Conservation (phyloP, 2,329 filamentous ascomycete genomes). For the Bipolaris bicolor region DNA sequence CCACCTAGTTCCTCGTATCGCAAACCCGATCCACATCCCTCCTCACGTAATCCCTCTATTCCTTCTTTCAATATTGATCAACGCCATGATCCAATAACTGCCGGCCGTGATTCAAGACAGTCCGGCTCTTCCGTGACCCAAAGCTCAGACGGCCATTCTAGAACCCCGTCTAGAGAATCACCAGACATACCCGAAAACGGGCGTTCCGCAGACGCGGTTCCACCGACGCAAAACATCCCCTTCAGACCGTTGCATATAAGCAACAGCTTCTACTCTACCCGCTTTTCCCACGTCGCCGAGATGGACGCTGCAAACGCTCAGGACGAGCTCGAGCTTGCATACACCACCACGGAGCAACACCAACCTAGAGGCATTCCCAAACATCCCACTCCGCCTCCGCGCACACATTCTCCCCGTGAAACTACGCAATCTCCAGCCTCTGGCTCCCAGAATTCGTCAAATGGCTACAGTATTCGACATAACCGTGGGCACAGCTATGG, state of each 20-base stretch:
- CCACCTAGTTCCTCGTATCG: slow-evolving; percentile 31
- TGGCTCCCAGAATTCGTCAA: slow-evolving; percentile 43
- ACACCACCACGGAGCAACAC: slow-evolving; percentile 30
- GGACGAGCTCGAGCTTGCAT: slow-evolving; percentile 33
- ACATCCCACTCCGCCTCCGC: slow-evolving; percentile 34
- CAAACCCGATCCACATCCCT: slow-evolving; percentile 28
- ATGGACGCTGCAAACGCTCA: slow-evolving; percentile 36
- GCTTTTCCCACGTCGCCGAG: slow-evolving; percentile 43
- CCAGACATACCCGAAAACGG: slow-evolving; percentile 32
- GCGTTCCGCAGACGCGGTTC: slow-evolving; percentile 32
- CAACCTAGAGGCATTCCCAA: slow-evolving; percentile 26
- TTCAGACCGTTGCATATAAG: slow-evolving; percentile 44
- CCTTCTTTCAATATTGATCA: slow-evolving; percentile 43
- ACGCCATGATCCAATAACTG: slow-evolving; percentile 36
- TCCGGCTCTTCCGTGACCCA: slow-evolving; percentile 42
- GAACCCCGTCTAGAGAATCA: slow-evolving; percentile 45
- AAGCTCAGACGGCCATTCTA: slow-evolving; percentile 45
- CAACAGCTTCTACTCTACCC: slow-evolving; percentile 38
- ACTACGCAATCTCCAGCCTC: slow-evolving; percentile 31
- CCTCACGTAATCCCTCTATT: slow-evolving; percentile 29
- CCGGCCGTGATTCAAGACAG: slow-evolving; percentile 42
- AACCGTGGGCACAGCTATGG: slow-evolving; percentile 39
- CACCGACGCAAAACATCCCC: slow-evolving; percentile 43
- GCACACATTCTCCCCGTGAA: slow-evolving; percentile 34
- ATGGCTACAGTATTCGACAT: slow-evolving; percentile 36